Percentiles rank a stretch among this genome's conserved stretches.
phyloP scores from a whole-genome alignment of 345 rosid genomes.

The Eucalyptus microcorys region DNA sequence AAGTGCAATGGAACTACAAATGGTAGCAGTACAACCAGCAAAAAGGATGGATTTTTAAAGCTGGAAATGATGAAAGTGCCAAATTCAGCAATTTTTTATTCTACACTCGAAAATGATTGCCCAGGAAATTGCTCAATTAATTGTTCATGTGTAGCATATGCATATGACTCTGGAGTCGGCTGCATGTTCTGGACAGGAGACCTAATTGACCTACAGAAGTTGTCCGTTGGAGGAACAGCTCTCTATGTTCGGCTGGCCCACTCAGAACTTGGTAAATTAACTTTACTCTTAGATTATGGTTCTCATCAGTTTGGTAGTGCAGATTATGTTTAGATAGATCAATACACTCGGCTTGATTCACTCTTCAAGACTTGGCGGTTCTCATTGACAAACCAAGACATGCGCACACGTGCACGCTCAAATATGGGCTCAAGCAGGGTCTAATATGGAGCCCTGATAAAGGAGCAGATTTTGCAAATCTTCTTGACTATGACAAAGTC shows the following conservation, averaged over 20 bases:
- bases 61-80: slow-evolving; percentile 1
- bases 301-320: background rate
- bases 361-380: background rate
- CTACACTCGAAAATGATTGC: background rate
- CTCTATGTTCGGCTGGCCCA: background rate
- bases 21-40: background rate
- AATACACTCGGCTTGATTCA: background rate
- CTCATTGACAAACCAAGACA: background rate
- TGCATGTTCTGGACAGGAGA: slow-evolving; percentile 3
- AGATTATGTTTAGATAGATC: background rate
- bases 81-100: background rate
- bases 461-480: background rate
- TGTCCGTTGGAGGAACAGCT: background rate
- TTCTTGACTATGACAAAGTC: background rate
- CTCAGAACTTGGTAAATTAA: slow-evolving; percentile 2
- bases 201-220: slow-evolving; percentile 1
- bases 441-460: background rate
- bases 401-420: background rate
- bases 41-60: slow-evolving; percentile 3
- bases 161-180: slow-evolving; percentile 3
- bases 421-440: background rate
- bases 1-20: background rate
- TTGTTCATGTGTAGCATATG: slow-evolving; percentile 17
- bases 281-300: background rate
- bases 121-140: slow-evolving; percentile 1